A percentile compares a stretch with the other conserved stretches of the same genome.
Evolutionary conservation across 805 yeast genomes (phyloP).

Genomic region (Ogataea thermomethanolica): DNA sequence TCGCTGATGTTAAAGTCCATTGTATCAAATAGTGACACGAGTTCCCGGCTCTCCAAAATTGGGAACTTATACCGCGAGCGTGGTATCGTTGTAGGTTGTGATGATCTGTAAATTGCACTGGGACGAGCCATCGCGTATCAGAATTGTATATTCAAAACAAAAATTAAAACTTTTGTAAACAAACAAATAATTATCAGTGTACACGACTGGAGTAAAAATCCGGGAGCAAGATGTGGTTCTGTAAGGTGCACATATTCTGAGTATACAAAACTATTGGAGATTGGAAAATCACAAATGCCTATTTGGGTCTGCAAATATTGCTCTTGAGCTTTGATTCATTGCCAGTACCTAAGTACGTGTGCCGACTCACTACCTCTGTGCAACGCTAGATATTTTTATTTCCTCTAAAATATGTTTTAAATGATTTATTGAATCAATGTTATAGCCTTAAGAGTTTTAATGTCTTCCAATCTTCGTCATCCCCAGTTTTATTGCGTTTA

Average conservation of each 20-base stretch:
- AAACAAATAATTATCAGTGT: conserved; percentile 1
- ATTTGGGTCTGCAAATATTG: no score
- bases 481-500: conserved; percentile 64
- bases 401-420: neutral
- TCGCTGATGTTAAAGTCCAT: conserved; percentile 31
- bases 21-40: conserved; percentile 26
- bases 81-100: conserved; percentile 24
- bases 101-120: conserved; percentile 33
- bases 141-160: conserved; percentile 1
- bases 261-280: no score
- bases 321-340: no score
- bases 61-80: conserved; percentile 34
- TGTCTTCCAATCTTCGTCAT: conserved; percentile 5
- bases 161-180: conserved; percentile 3
- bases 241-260: no score
- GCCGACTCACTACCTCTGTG: no score
- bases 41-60: conserved; percentile 28
- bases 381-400: no score
- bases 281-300: no score
- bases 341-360: no score
- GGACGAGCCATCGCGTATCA: conserved; percentile 32
- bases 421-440: no score
- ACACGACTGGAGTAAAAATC: conserved; percentile 1
- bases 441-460: neutral
- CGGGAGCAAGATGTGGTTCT: no score